Evolutionary conservation across 2,329 filamentous ascomycete genomes (phyloP), one percentile per base, ranked within the genome.

Genomic region (Mycosphaerella sp.): DNA sequence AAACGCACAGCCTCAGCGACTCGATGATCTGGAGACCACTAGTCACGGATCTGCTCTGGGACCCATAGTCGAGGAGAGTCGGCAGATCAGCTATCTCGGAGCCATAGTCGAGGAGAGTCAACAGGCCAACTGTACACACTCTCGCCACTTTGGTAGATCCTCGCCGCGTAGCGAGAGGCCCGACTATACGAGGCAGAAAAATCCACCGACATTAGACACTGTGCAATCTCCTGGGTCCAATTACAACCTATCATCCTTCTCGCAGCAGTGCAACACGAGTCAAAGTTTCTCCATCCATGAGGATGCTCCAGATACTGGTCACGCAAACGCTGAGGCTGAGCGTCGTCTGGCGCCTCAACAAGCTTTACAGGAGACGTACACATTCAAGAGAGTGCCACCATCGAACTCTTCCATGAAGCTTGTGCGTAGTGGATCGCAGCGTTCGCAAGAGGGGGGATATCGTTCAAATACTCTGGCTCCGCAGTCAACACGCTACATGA

Each of bases 401-500:
- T 58, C 66, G 6, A 68, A 68, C 51, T 66, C 61, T 41, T 58
- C 60, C 9, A 61, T 61, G 14, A 67, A 65, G 56, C 57, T 55
- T 32, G 53, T 57, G 2, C 14, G 14, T 36, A 45, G 45, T 21
- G 53, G 29, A 26, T 54, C 47, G 26, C 55, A 38, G 21, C 48
- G 31, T 41, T 29, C 14, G 6, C 29, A 34, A 7, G 36, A 45
- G 2, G 41, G 14, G 12, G 11, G 9, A 34, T 14, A 43, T 39
- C 12, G 31, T 17, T 23, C 17, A 38, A 26, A 21, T 38, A 36
- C 48, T 40, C n/a, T 6, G 17, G 17, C 9, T 17, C 48, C 14
- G 23, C 14, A 11, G 36, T 41, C 29, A 7, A 11, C 47, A 29
- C 43, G 48, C 4, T 53, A 48, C 34, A 31, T 51, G 51, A 58